Percentiles rank a stretch among this genome's conserved stretches.
phyloP scores from a whole-genome alignment of 805 yeast genomes.

The Yamadazyma philogaea region DNA sequence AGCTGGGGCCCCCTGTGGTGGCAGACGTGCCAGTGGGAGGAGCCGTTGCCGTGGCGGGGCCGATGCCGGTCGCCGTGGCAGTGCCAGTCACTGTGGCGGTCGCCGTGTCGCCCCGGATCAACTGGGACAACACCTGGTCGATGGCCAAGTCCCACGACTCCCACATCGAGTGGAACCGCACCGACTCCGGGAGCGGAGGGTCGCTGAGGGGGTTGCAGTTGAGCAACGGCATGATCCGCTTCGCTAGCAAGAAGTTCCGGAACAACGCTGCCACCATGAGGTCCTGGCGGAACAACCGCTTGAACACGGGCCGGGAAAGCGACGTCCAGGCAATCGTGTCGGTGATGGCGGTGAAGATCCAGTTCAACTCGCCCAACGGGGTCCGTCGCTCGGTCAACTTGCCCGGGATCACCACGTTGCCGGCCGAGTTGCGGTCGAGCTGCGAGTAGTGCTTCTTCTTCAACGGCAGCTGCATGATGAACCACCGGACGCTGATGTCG shows the following conservation, averaged over 20 bases:
- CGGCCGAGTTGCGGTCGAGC: conserved; percentile 46
- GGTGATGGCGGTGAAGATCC: conserved; percentile 97
- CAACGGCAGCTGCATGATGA: conserved; percentile 77
- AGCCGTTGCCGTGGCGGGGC: no score
- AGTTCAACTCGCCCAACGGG: conserved; percentile 91
- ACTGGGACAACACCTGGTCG: conserved; percentile 82
- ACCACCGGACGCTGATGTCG: conserved; percentile 89
- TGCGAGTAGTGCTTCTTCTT: conserved; percentile 48
- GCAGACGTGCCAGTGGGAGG: background rate
- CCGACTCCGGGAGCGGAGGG: conserved; percentile 83
- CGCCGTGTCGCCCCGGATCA: conserved; percentile 38
- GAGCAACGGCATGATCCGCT: conserved; percentile 87
- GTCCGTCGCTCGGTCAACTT: conserved; percentile 89
- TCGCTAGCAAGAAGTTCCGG: conserved; percentile 87
- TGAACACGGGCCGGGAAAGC: conserved; percentile 81
- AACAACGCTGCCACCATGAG: conserved; percentile 94
- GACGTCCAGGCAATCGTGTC: conserved; percentile 98
- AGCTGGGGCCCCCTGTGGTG: background rate
- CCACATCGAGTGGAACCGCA: conserved; percentile 90
- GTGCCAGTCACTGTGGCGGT: background rate
- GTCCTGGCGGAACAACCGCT: conserved; percentile 89
- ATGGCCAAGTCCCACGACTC: conserved; percentile 97
- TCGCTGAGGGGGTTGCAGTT: conserved; percentile 94
- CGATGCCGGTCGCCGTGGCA: no score
- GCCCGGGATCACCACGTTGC: conserved; percentile 78